Conservation (phyloP, 169 alveolate genomes). For the Plasmodium gallinaceum region DNA sequence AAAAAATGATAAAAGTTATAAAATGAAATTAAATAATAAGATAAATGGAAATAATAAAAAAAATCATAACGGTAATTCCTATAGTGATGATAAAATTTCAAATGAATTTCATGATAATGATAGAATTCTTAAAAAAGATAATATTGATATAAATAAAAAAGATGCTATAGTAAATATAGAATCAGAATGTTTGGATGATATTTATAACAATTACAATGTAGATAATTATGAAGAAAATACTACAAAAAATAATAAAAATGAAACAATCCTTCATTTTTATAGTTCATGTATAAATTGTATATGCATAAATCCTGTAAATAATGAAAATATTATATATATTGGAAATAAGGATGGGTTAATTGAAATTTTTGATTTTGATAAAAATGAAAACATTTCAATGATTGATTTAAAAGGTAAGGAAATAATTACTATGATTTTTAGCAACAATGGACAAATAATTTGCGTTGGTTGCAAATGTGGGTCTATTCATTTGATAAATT, state of each 20-base stretch:
- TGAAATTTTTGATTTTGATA: conserved; percentile 69
- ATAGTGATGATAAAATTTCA: no score
- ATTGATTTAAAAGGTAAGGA: conserved; percentile 36
- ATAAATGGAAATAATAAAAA: no score
- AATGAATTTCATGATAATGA: no score
- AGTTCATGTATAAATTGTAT: conserved; percentile 40
- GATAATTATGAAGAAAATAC: conserved; percentile 1
- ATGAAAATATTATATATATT: conserved; percentile 44
- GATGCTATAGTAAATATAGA: no score
- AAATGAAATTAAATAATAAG: no score
- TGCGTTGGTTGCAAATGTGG: conserved; percentile 76
- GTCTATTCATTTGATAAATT: conserved; percentile 24
- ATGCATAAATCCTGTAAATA: conserved; percentile 31
- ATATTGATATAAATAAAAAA: neutral
- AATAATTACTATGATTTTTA: conserved; percentile 48
- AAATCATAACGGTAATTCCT: no score
- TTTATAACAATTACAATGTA: neutral
- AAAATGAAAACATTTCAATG: conserved; percentile 27
- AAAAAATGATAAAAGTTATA: no score
- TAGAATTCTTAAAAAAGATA: neutral
- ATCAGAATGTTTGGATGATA: neutral
- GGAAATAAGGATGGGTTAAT: conserved; percentile 59
- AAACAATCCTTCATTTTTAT: conserved; percentile 44
- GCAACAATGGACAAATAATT: conserved; percentile 37
- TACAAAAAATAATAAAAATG: neutral